Percentiles rank a stretch among this genome's conserved stretches.
Conservation (phyloP, 169 alveolate species). For the Eimeria maxima region DNA sequence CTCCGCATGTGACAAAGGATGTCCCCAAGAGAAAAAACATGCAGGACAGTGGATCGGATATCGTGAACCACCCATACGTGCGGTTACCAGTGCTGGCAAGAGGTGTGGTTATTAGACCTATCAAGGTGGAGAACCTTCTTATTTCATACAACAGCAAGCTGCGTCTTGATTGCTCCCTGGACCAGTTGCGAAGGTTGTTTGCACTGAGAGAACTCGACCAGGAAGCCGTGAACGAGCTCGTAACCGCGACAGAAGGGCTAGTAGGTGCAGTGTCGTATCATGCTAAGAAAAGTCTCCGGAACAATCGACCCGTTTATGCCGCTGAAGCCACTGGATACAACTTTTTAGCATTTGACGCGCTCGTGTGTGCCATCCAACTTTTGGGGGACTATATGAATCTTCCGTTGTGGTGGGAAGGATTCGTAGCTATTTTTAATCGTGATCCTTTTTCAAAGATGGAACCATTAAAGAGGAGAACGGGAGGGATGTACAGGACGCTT, state of each 20-base stretch:
- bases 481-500: not conserved
- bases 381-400: not conserved
- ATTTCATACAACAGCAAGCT: not conserved
- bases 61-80: no score
- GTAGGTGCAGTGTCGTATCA: not conserved
- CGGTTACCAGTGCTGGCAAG: constrained; percentile 23
- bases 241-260: not conserved
- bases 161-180: not conserved
- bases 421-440: not conserved
- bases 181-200: not conserved
- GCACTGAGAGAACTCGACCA: not conserved
- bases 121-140: not conserved
- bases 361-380: not conserved
- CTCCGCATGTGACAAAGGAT: no score
- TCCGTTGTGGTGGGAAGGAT: not conserved
- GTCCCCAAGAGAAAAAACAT: no score
- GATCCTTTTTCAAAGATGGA: no score
- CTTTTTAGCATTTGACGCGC: not conserved
- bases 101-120: not conserved
- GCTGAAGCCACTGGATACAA: not conserved
- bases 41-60: no score
- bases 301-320: not conserved
- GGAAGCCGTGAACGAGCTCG: not conserved
- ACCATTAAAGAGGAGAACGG: not conserved
- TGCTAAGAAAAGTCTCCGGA: not conserved